Base-by-base conservation (phyloP, 352 stramenopile species). In the Phytophthora palmivora region DNA sequence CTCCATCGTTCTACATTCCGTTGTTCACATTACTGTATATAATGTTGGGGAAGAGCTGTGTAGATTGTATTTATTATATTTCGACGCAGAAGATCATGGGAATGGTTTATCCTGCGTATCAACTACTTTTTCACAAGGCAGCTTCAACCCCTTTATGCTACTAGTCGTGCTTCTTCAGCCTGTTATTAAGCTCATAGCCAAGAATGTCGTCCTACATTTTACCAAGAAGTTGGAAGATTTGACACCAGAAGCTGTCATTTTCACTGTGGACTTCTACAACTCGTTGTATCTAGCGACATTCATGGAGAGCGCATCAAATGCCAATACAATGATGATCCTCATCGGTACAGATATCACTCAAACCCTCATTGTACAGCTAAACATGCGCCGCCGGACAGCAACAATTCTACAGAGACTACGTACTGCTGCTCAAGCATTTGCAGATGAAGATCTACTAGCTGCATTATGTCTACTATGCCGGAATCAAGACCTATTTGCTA, bases 231-330 rank as follows among this genome's bases (percentile, higher is more conserved):
- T 72, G 32, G 57, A 68, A 39, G 57, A 67, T 24, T 32, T 63
- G 24, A 67, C 46, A 9, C 63, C 63, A 0, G 57, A 67, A 37
- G 26, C 52, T 7, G 58, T 67, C 6, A 67, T 72, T 21, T 63
- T 72, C 9, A 68, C 57, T 0, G 49, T 68, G 18, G 57, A 63
- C 22, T 67, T 72, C 43, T 72, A 63, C 57, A 63, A 72, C 19
- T 44, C 63, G 6, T 12, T 68, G 33, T 72, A 63, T 21, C 14
- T 72, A 10, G 46, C 58, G n/a, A 59, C 50, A n/a, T 67, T 50
- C 41, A 67, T 68, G 63, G 42, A 72, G 22, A 72, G 50, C 18
- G 48, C 44, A 0, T 58, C 50, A 7, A 59, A 21, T 1, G 11
- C 43, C 5, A 28, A 19, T 10, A 45, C 63, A 0, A 55, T 59